Conservation (phyloP, 2,329 filamentous ascomycete species). For the Fusarium mexicanum region DNA sequence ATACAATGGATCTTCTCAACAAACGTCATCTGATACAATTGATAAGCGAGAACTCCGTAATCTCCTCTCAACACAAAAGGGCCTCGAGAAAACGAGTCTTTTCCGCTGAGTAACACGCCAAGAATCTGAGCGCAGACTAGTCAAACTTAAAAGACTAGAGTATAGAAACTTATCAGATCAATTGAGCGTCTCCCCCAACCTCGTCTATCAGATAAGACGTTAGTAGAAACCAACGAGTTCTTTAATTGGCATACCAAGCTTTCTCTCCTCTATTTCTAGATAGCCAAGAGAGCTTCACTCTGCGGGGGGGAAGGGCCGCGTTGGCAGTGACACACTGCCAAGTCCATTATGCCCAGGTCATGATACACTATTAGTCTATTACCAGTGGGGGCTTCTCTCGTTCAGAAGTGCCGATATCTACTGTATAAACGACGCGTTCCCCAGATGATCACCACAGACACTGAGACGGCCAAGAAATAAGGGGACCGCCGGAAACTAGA, state of each 20-base stretch:
- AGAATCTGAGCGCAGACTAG: neutral
- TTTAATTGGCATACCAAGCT: neutral
- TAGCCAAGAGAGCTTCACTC: neutral
- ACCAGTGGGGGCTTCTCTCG: neutral
- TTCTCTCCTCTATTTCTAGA: neutral
- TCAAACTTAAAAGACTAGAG: neutral
- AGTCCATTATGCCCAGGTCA: neutral
- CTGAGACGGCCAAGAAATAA: conserved; percentile 5
- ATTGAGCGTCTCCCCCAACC: neutral
- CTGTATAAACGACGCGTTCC: neutral
- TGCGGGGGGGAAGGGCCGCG: neutral
- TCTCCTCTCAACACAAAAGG: neutral
- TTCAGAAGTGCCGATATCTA: neutral
- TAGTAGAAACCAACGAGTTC: neutral
- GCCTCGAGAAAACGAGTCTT: neutral
- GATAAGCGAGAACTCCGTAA: neutral
- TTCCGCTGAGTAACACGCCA: neutral
- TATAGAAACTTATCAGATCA: neutral
- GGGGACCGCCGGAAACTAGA: neutral
- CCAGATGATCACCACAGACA: neutral
- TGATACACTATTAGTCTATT: neutral
- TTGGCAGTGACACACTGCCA: neutral
- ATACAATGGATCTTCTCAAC: neutral
- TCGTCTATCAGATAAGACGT: neutral
- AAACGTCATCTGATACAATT: neutral